A percentile compares a stretch with the other conserved stretches of the same genome.
Evolutionary conservation across 2,329 filamentous ascomycete species (phyloP).

Genomic region (Chlorencoelia australis): DNA sequence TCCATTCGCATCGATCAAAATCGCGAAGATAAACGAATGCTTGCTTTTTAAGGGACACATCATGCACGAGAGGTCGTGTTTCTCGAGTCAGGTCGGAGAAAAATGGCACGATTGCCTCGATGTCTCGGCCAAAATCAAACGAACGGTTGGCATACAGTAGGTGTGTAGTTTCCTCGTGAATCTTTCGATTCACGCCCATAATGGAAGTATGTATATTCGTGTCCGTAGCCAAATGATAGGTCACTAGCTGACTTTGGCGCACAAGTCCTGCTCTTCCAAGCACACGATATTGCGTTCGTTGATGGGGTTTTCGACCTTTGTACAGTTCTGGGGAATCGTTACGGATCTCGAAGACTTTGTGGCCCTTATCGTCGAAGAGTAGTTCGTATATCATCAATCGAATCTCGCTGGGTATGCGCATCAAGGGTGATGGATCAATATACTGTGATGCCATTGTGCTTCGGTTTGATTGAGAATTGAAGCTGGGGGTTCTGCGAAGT

Average conservation of each 20-base stretch:
- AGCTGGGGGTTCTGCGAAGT: too few species aligned
- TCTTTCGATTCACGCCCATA: slow-evolving; percentile 35
- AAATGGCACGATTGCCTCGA: slow-evolving; percentile 52
- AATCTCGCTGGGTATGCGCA: slow-evolving; percentile 20
- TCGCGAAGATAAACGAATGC: slow-evolving; percentile 42
- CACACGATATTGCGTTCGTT: slow-evolving; percentile 33
- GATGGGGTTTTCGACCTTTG: slow-evolving; percentile 11
- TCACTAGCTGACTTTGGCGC: slow-evolving; percentile 39
- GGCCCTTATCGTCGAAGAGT: slow-evolving; percentile 31
- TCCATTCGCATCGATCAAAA: slow-evolving; percentile 47
- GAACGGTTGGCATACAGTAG: slow-evolving; percentile 45
- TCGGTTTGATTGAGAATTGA: too few species aligned
- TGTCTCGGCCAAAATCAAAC: slow-evolving; percentile 49
- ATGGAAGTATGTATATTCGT: slow-evolving; percentile 34
- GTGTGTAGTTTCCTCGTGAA: slow-evolving; percentile 46
- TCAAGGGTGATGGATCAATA: slow-evolving; percentile 14
- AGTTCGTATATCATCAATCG: slow-evolving; percentile 27
- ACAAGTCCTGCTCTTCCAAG: slow-evolving; percentile 31
- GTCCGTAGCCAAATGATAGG: slow-evolving; percentile 41
- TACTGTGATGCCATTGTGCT: background rate
- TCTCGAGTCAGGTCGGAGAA: slow-evolving; percentile 43
- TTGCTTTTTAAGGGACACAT: slow-evolving; percentile 45
- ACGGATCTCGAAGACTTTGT: slow-evolving; percentile 32
- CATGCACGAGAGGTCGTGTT: slow-evolving; percentile 37
- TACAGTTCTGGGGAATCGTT: slow-evolving; percentile 25